Evolutionary conservation across 2,329 filamentous ascomycete genomes (phyloP), one percentile per base, ranked within the genome.

Genomic region (Pseudocercospora ulei): DNA sequence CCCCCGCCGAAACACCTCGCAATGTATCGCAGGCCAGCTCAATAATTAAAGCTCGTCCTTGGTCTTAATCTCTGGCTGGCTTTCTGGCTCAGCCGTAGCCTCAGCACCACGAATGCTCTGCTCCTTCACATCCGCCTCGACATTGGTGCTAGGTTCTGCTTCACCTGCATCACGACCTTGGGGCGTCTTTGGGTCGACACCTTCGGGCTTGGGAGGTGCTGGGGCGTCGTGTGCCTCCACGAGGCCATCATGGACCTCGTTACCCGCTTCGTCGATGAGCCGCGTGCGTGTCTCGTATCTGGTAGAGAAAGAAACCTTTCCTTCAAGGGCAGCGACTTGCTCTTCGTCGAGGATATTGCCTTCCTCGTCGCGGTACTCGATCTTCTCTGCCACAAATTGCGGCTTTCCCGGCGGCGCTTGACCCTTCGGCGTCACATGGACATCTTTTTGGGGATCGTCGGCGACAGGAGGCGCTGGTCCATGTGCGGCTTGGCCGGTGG

Each of bases 281-380:
- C 84, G 79, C 5, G 86, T 95, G 49, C 82, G 75, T n/a, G 88
- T 95, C 69, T 96, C 88, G 60, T 95, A 95, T 51, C 80, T 81
- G 7, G 90, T 96, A 66, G 92, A 79, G 66, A 98, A 95, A 55
- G 85, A 84, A 43, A 96, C 87, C 64, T 94, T 92, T 55, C 88
- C 90, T 61, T 88, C 75, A 19, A 98, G 75, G 12, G 74, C 75
- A 55, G 81, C 76, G 43, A 98, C 86, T 59, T 94, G 76, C 56
- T 86, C 82, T 38, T 81, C 76, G 56, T 88, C 69, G 19, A 98
- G 73, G 19, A 96, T 62, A 57, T 95, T 95, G 50, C 90, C 90
- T 53, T 93, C 72, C 62, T 95, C 84, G 61, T 96, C 90, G 38
- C 90, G 82, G 65, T 94, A 98, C 65, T 96, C 90, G 30, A 96